Evolutionary conservation across 75 land plant genomes (phyloP), one percentile per base, ranked within the genome.

Genomic region (Azolla pinnata): DNA sequence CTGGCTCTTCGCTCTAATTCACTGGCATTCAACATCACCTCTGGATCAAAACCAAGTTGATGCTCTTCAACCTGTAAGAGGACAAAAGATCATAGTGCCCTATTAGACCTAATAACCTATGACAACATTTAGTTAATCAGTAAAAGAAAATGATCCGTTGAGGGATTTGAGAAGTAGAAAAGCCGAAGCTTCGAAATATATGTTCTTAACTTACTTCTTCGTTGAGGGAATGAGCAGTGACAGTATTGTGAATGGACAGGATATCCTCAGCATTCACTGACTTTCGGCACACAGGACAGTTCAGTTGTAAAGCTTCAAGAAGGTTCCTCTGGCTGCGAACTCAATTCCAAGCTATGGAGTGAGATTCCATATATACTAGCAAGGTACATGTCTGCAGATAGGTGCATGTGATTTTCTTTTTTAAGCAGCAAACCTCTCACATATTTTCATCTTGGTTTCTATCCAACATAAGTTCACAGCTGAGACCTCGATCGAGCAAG

Each of bases 271-370:
- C 60, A 56, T 67, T 74, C 55, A 87, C 72, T 45, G 53, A 68
- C 28, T 67, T 71, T 8, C 91, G 81, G 59, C 91, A 87, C 12
- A 87, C 78, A 32, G 91, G 91, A 47, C 91, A 87, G 40, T 53
- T 70, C 35, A 69, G 75, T 16, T 7, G n/a, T 24, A 4, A 9
- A 12, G 10, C 50, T 20, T 47, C 50, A 9, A 47, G 18, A 12
- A 47, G 4, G 4, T 47, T 47, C 50, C 3, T 47, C 10, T 14
- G 14, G 42, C 42, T 38, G 42, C 42, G 14, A 38, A 14, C 42
- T 7, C 42, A 38, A 7, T n/a, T n/a, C n/a, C n/a, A n/a, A n/a
- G n/a, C n/a, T n/a, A n/a, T n/a, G n/a, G n/a, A n/a, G n/a, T n/a
- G n/a, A n/a, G n/a, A n/a, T n/a, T n/a, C n/a, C n/a, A n/a, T n/a